Evolutionary conservation across 371 early-diverging fungal species (phyloP).

Genomic region (Mortierella sp.): DNA sequence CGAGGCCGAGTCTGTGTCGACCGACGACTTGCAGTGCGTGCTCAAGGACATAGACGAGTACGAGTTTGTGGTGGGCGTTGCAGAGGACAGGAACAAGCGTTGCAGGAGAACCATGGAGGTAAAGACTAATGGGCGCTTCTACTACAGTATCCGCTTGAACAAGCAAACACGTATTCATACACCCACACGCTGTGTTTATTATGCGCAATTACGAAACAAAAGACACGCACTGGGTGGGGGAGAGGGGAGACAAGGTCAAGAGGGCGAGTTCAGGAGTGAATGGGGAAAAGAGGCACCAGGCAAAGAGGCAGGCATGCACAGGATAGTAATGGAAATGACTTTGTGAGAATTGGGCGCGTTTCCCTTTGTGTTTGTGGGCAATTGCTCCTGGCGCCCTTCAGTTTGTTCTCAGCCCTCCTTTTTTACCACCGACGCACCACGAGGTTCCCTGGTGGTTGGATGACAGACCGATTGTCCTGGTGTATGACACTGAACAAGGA

Average conservation of each 20-base stretch:
- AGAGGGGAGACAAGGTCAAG: not conserved
- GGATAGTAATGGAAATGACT: not conserved
- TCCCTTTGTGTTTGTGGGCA: not conserved
- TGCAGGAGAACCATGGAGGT: conserved; percentile 97
- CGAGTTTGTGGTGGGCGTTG: conserved; percentile 78
- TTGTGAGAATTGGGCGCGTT: not conserved
- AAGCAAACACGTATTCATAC: not conserved
- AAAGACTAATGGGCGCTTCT: not conserved
- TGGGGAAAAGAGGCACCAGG: not conserved
- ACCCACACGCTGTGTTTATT: not conserved
- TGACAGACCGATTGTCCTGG: not conserved
- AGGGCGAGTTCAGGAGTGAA: not conserved
- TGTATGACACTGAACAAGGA: not conserved
- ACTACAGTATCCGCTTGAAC: not conserved
- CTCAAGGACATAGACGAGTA: conserved; percentile 45
- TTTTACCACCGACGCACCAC: not conserved
- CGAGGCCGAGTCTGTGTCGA: conserved; percentile 20
- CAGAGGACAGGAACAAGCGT: conserved; percentile 90
- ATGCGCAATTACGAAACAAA: conserved; percentile 1
- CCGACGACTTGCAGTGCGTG: conserved; percentile 33
- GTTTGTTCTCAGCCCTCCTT: not conserved
- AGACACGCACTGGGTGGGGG: not conserved
- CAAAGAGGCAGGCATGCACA: no score
- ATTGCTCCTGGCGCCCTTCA: not conserved
- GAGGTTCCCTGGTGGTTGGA: not conserved